Conservation (phyloP, 495 filamentous ascomycete genomes). For the Penicillium crystallinum region DNA sequence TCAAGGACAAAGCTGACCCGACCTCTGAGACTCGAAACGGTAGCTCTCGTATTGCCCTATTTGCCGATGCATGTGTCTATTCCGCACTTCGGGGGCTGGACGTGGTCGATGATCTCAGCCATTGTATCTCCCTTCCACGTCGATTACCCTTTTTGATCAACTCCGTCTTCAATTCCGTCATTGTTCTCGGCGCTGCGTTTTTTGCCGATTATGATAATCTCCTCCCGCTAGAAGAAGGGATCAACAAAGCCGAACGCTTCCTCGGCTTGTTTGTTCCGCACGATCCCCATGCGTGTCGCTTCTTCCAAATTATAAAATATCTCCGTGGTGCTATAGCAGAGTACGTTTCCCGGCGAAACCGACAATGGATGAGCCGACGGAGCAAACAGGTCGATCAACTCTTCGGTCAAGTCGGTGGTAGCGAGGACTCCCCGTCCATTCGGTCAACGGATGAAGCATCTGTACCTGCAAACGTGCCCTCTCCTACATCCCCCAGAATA, state of each 20-base stretch:
- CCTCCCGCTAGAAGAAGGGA: constrained; percentile 47
- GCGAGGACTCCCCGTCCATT: constrained; percentile 9
- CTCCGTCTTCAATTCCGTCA: constrained; percentile 66
- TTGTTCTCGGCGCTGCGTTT: constrained; percentile 64
- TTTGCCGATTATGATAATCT: constrained; percentile 60
- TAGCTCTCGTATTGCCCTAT: constrained; percentile 52
- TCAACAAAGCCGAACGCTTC: constrained; percentile 55
- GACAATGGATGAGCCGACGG: constrained; percentile 35
- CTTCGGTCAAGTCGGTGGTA: constrained; percentile 32
- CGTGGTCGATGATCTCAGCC: constrained; percentile 53
- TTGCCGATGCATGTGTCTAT: constrained; percentile 65
- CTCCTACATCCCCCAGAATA: constrained; percentile 28
- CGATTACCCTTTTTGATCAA: constrained; percentile 68
- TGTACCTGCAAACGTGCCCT: constrained; percentile 6
- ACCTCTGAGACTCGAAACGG: constrained; percentile 21
- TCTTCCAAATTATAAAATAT: constrained; percentile 58
- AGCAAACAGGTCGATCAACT: constrained; percentile 38
- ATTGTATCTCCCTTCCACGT: constrained; percentile 56
- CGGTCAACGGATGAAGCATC: constrained; percentile 10
- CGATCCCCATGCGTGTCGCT: constrained; percentile 60
- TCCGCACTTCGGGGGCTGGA: constrained; percentile 64
- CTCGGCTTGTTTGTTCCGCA: constrained; percentile 55
- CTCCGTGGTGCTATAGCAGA: constrained; percentile 53
- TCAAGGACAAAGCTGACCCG: constrained; percentile 33
- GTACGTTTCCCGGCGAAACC: constrained; percentile 35